These are phyloP conservation scores for Torulaspora franciscae DNA, from an alignment of 805 yeast genomes.

Conservation along the genomic window DNA sequence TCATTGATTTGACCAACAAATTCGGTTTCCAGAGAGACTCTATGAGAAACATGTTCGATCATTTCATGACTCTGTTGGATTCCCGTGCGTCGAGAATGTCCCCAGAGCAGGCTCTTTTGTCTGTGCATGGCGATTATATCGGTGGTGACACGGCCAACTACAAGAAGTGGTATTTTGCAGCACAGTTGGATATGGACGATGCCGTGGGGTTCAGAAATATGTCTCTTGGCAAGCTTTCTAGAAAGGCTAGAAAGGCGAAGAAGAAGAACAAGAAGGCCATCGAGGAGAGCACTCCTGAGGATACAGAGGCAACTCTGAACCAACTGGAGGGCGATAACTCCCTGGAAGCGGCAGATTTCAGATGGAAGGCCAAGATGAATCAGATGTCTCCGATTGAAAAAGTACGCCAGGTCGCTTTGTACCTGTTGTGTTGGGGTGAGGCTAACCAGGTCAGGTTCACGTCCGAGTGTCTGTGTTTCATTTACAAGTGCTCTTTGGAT, in stretches of 20 bases:
- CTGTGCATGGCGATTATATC: constrained; percentile 80
- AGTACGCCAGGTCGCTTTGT: constrained; percentile 72
- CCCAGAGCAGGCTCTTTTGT: constrained; percentile 77
- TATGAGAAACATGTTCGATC: constrained; percentile 87
- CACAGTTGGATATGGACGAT: constrained; percentile 82
- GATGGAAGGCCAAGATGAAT: constrained; percentile 84
- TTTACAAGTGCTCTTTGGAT: constrained; percentile 91
- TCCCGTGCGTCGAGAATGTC: constrained; percentile 86
- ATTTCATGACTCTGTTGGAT: constrained; percentile 78
- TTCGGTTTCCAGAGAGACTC: constrained; percentile 91
- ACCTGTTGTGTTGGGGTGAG: constrained; percentile 81
- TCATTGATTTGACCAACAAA: constrained; percentile 74
- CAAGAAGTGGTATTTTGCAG: constrained; percentile 85
- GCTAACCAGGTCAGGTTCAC: constrained; percentile 93
- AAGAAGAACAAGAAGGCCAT: constrained; percentile 76
- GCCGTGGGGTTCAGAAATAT: constrained; percentile 78
- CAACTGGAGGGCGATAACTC: constrained; percentile 82
- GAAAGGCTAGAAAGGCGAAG: constrained; percentile 75
- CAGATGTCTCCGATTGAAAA: constrained; percentile 66
- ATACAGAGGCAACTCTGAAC: constrained; percentile 51
- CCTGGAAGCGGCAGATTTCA: constrained; percentile 70
- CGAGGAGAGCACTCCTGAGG: constrained; percentile 59
- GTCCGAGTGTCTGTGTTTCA: constrained; percentile 83
- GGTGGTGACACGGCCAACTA: constrained; percentile 85
- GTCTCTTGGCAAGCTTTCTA: constrained; percentile 68